Base-by-base conservation (phyloP, 2,329 filamentous ascomycete genomes). In the Meredithiella fracta region DNA sequence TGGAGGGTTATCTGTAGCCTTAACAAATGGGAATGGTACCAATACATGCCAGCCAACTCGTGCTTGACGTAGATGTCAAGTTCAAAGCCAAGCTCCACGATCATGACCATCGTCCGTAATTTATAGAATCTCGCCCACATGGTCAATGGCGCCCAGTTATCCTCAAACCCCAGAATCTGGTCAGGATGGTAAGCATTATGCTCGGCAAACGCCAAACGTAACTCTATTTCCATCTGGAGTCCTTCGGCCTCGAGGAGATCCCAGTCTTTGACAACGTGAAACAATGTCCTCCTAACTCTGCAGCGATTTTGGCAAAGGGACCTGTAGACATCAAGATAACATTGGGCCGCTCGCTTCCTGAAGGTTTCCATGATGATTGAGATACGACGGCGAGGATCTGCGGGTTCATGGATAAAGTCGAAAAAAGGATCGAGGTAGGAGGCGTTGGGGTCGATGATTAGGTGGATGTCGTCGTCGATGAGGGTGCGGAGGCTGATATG, bases 101-200 rank as follows among this genome's bases (percentile, higher is more conserved):
- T 83, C 73, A 82, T 85, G 65, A 91, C 84, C 76, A 96, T 87
- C 63, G 91, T 80, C 29, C 78, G 79, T n/a, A 96, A 75, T 67
- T 96, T 97, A 68, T 94, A 86, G 59, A 90, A 78, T 63, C 91
- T 94, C 0, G 83, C 79, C 92, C 92, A 98, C 2, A 85, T 89
- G 1, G 86, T 37, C 15, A 59, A 25, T 15, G 54, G 54, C 34
- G 26, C 38, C 51, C 53, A 56, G 42, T 14, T 9, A 11, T 47
- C 9, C 9, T 17, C 34, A 26, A 31, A 44, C 26, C 11, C 15
- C 17, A 14, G n/a, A 52, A 52, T 52, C 31, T 52, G n/a, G 23
- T 52, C 50, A 15, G 50, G 50, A 38, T 52, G 50, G 8, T n/a
- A 8, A 14, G 15, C 31, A 14, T 40, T 55, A 15, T 55, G 11